phyloP scores from a whole-genome alignment of 2,329 filamentous ascomycete species.

The Zopfia rhizophila region DNA sequence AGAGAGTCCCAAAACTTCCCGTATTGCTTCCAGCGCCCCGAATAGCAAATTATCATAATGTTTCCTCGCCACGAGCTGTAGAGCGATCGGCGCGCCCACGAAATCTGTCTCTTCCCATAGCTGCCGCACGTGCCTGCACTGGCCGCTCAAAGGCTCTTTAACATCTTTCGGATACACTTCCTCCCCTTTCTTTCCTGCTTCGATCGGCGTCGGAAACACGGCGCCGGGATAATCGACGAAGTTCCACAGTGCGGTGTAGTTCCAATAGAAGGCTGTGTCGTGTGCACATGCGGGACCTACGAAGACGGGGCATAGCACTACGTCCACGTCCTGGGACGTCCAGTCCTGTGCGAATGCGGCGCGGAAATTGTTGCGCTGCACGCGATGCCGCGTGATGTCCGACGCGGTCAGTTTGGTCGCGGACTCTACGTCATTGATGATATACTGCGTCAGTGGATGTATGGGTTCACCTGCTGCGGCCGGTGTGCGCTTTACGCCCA shows the following conservation, averaged over 20 bases:
- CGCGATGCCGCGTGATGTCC: constrained; percentile 22
- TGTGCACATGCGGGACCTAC: constrained; percentile 32
- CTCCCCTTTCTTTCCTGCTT: constrained; percentile 18
- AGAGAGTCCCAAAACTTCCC: constrained; percentile 27
- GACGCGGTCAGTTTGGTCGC: constrained; percentile 21
- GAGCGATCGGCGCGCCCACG: constrained; percentile 31
- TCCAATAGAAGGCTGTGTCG: constrained; percentile 35
- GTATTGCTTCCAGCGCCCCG: constrained; percentile 29
- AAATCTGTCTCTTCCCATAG: constrained; percentile 30
- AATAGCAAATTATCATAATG: constrained; percentile 35
- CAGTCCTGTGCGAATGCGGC: constrained; percentile 24
- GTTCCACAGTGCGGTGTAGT: constrained; percentile 32
- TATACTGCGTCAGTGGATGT: constrained; percentile 54
- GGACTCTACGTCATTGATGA: constrained; percentile 15
- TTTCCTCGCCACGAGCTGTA: constrained; percentile 33
- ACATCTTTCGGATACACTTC: constrained; percentile 25
- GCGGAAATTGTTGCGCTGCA: constrained; percentile 25
- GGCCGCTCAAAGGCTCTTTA: constrained; percentile 24
- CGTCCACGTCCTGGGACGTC: constrained; percentile 33
- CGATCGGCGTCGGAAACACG: constrained; percentile 31
- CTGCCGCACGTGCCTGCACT: constrained; percentile 29
- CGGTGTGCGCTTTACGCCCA: constrained; percentile 45
- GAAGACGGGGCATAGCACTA: constrained; percentile 32
- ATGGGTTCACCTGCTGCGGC: constrained; percentile 56
- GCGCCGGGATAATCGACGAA: constrained; percentile 33